Conservation (phyloP, 1,284 basidiomycete genomes). For the Neolentinus lepideus region DNA sequence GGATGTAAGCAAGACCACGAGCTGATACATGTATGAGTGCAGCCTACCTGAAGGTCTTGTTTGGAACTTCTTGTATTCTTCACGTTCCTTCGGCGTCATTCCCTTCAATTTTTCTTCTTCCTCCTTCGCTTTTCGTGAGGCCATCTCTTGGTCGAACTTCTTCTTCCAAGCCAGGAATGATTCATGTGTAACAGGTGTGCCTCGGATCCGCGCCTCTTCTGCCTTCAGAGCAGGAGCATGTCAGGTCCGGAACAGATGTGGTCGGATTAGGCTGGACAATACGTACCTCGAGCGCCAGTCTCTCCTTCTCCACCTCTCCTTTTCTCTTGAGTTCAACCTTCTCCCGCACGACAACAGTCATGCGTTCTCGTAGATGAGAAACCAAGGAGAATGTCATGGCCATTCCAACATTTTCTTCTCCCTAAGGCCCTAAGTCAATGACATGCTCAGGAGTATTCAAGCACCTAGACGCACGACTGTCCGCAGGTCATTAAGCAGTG, state of each 20-base stretch:
- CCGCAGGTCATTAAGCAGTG: constrained; percentile 53
- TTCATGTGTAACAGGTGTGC: constrained; percentile 83
- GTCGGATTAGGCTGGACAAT: not conserved
- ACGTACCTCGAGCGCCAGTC: constrained; percentile 68
- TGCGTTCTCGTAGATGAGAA: constrained; percentile 77
- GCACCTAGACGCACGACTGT: constrained; percentile 45
- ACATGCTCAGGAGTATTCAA: not conserved
- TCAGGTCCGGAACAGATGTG: no score
- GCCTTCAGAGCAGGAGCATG: no score
- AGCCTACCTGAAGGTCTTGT: constrained; percentile 64
- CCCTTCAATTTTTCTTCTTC: constrained; percentile 81
- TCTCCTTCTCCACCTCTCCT: constrained; percentile 67
- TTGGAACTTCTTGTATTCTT: constrained; percentile 71
- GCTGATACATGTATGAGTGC: constrained; percentile 5
- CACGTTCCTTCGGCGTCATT: constrained; percentile 79
- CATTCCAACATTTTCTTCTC: constrained; percentile 89
- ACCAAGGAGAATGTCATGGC: constrained; percentile 97
- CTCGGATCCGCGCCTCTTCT: constrained; percentile 83
- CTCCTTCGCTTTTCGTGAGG: constrained; percentile 51
- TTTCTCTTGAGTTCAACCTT: constrained; percentile 52
- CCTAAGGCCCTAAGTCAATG: constrained; percentile 35
- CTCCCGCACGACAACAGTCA: constrained; percentile 56
- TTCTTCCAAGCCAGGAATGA: constrained; percentile 80
- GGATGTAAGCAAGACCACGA: not conserved
- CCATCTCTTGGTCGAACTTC: constrained; percentile 68